Percentiles rank a stretch among this genome's conserved stretches.
These are phyloP conservation scores for Heterobasidion occidentale DNA, from an alignment of 1,284 basidiomycete species.

Conservation along the genomic window DNA sequence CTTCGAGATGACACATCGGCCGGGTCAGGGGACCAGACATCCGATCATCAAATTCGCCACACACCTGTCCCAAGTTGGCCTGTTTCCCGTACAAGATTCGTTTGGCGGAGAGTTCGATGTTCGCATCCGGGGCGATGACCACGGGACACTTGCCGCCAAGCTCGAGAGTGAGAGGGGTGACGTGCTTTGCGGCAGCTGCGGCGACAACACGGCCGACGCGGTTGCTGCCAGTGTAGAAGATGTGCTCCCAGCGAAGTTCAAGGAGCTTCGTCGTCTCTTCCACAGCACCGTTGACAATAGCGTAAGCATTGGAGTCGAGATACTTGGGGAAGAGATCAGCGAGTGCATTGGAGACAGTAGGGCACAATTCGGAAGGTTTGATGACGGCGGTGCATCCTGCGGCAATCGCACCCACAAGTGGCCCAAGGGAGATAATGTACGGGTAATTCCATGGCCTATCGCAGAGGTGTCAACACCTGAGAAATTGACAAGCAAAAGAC, in stretches of 20 bases:
- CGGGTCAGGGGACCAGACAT: not conserved
- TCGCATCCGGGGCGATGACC: constrained; percentile 31
- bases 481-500: not conserved
- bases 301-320: constrained; percentile 41
- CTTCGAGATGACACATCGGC: not conserved
- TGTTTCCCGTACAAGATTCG: constrained; percentile 42
- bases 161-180: constrained; percentile 58
- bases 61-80: constrained; percentile 31
- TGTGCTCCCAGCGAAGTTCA: constrained; percentile 52
- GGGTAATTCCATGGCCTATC: constrained; percentile 52
- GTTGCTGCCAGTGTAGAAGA: constrained; percentile 43
- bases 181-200: constrained; percentile 52
- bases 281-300: constrained; percentile 49
- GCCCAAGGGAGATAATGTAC: constrained; percentile 37
- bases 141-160: constrained; percentile 51
- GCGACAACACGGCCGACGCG: constrained; percentile 53
- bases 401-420: constrained; percentile 50
- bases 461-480: constrained; percentile 16
- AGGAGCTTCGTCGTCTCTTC: constrained; percentile 43
- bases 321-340: constrained; percentile 56
- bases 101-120: constrained; percentile 20
- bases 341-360: constrained; percentile 43
- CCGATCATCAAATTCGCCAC: constrained; percentile 2
- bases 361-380: constrained; percentile 57
- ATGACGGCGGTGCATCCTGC: constrained; percentile 51